A percentile compares a stretch with the other conserved stretches of the same genome.
Conservation (phyloP, 139 green algal genomes). For the Desmodesmus armatus region DNA sequence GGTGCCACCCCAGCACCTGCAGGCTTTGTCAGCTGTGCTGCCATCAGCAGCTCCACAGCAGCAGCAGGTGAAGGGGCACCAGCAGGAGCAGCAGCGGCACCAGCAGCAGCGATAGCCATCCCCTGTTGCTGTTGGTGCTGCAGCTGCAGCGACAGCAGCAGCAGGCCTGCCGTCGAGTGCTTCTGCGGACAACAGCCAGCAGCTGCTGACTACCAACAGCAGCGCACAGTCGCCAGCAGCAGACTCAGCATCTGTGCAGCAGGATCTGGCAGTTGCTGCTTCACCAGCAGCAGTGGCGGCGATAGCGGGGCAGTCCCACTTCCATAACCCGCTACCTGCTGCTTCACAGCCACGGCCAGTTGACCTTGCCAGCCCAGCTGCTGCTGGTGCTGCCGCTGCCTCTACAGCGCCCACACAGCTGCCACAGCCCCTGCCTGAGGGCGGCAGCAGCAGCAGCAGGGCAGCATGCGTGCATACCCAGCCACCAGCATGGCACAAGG, state of each 20-base stretch:
- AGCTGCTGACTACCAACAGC: no score
- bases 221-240: no score
- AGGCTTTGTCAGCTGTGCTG: neutral
- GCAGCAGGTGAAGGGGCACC: neutral
- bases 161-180: neutral
- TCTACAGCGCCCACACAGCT: neutral
- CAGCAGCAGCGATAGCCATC: neutral
- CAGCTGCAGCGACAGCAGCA: neutral
- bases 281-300: neutral
- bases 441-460: no score
- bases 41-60: neutral
- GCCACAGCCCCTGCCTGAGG: no score
- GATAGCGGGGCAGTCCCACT: neutral
- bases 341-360: neutral
- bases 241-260: no score
- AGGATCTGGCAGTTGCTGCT: neutral
- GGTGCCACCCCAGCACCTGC: neutral
- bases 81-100: neutral
- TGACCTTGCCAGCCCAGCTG: neutral
- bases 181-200: no score
- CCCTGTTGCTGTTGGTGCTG: neutral
- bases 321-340: neutral
- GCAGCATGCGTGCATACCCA: no score
- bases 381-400: neutral
- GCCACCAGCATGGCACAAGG: no score